Conservation (phyloP, 2,329 filamentous ascomycete genomes). For the Fusarium ramigenum region DNA sequence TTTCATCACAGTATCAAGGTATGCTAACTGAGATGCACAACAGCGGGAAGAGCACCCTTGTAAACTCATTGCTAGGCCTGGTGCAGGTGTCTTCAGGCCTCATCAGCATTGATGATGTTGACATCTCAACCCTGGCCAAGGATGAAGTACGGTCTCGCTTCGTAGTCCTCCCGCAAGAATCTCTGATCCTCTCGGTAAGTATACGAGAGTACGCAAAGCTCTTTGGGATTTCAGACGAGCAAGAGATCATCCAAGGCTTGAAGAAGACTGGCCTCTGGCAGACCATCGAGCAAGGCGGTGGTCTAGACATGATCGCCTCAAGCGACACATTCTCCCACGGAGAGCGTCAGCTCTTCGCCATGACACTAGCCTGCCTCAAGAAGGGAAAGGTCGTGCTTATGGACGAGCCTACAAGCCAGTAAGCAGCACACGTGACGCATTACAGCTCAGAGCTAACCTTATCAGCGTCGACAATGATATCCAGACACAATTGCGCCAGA, state of each 20-base stretch:
- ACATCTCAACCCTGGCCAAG: neutral
- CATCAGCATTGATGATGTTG: neutral
- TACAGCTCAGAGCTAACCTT: neutral
- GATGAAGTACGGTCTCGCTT: neutral
- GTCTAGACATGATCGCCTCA: neutral
- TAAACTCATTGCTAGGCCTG: neutral
- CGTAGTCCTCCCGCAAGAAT: neutral
- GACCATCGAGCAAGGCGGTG: neutral
- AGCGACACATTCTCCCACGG: neutral
- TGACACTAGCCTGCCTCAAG: neutral
- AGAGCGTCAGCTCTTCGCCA: neutral
- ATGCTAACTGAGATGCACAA: neutral
- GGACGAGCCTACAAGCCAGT: neutral
- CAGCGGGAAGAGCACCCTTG: neutral
- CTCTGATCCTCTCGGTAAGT: neutral
- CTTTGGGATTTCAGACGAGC: neutral
- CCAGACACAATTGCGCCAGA: neutral
- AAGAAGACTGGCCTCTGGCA: neutral
- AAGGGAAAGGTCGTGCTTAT: neutral
- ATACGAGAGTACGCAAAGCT: neutral
- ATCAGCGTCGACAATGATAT: neutral
- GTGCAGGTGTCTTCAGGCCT: neutral
- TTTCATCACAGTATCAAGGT: fast-evolving
- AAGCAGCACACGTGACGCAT: neutral
- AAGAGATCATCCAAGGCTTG: neutral